phyloP scores from a whole-genome alignment of 2,329 filamentous ascomycete genomes.

The Ceratocystis colombiana region DNA sequence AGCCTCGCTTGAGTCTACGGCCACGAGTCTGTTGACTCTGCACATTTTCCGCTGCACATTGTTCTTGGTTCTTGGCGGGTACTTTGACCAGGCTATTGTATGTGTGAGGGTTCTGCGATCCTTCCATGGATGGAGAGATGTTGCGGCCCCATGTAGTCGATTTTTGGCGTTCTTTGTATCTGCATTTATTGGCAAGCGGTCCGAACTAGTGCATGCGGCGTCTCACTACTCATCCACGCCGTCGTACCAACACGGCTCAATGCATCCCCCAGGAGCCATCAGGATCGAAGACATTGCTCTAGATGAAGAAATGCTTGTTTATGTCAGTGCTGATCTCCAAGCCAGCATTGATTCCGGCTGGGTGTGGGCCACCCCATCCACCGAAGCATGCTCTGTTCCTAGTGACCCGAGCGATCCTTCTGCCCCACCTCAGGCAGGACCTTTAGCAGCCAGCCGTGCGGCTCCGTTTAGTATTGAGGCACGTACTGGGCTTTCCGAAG shows the following conservation, averaged over 20 bases:
- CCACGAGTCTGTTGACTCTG: constrained; percentile 64
- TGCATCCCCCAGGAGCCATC: constrained; percentile 1
- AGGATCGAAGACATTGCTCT: constrained; percentile 37
- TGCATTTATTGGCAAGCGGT: constrained; percentile 47
- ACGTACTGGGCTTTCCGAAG: constrained; percentile 44
- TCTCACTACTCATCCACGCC: constrained; percentile 15
- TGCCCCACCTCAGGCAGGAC: constrained; percentile 25
- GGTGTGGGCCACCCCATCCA: constrained; percentile 51
- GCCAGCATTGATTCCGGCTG: constrained; percentile 54
- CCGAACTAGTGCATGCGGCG: constrained; percentile 33
- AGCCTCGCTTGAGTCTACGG: constrained; percentile 51
- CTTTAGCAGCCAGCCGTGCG: constrained; percentile 32
- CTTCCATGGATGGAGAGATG: constrained; percentile 59
- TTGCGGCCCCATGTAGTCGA: constrained; percentile 69
- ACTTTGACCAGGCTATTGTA: constrained; percentile 60
- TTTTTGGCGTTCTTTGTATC: constrained; percentile 74
- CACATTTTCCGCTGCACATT: constrained; percentile 84
- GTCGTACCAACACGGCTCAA: constrained; percentile 13
- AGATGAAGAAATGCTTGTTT: constrained; percentile 83
- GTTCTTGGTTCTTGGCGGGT: constrained; percentile 64
- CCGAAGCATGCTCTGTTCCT: constrained; percentile 27
- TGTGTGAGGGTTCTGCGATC: constrained; percentile 62
- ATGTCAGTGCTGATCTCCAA: constrained; percentile 78
- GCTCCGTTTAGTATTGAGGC: constrained; percentile 39
- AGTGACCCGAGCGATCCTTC: constrained; percentile 26